Evolutionary conservation across 305 asterid species (phyloP).

Genomic region (Solanum hybrid): DNA sequence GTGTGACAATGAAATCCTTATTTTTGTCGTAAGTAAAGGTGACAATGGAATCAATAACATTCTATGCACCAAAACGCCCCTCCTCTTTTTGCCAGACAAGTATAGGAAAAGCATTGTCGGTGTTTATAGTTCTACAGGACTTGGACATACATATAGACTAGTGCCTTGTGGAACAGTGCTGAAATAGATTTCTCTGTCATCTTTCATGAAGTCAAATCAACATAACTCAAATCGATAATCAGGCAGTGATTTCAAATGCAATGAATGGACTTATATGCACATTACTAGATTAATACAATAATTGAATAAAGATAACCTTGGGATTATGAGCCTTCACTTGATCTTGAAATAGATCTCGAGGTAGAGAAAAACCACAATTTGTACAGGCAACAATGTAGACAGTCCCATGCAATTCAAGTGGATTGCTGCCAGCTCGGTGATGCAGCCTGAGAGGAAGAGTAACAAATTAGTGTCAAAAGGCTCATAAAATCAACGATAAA

Average conservation of each 20-base stretch:
- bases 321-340: conserved; percentile 81
- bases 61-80: not conserved
- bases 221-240: not conserved
- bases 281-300: not conserved
- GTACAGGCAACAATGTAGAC: conserved; percentile 84
- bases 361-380: conserved; percentile 69
- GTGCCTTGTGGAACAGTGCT: not conserved
- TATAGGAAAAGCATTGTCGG: not conserved
- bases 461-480: conserved; percentile 1
- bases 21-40: not conserved
- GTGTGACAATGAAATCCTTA: not conserved
- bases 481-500: not conserved
- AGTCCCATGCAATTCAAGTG: conserved; percentile 95
- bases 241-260: not conserved
- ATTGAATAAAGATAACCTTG: conserved; percentile 44
- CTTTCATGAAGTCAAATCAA: not conserved
- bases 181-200: not conserved
- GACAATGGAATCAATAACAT: not conserved
- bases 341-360: conserved; percentile 79
- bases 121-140: not conserved
- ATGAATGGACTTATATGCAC: not conserved
- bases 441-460: conserved; percentile 59
- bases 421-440: conserved; percentile 95
- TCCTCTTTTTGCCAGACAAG: not conserved
- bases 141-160: not conserved